These are phyloP conservation scores for Leccinum uliginosum DNA, from an alignment of 768 basidiomycete species.

Conservation along the genomic window DNA sequence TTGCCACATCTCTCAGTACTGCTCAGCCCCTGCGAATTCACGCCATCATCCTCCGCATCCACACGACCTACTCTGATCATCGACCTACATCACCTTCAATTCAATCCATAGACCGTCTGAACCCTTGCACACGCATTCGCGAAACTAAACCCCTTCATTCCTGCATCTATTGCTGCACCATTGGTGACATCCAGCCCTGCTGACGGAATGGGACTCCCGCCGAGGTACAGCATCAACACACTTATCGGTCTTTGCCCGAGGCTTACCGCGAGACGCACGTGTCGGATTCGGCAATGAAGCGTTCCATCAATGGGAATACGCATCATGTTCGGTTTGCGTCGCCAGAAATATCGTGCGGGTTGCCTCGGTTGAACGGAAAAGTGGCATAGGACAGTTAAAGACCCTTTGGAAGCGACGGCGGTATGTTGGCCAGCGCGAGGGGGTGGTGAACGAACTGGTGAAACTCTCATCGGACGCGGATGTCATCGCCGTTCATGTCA, in stretches of 20 bases:
- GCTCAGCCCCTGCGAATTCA: constrained; percentile 7
- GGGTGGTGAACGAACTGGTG: not conserved
- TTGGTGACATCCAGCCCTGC: constrained; percentile 4
- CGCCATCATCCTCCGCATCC: not conserved
- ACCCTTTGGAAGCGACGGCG: not conserved
- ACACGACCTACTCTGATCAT: not conserved
- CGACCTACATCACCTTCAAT: constrained; percentile 9
- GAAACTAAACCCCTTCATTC: constrained; percentile 12
- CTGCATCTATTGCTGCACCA: constrained; percentile 8
- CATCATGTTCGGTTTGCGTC: constrained; percentile 29
- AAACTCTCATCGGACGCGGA: constrained; percentile 3
- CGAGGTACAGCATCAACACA: constrained; percentile 16
- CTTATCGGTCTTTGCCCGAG: constrained; percentile 14
- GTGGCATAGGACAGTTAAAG: not conserved
- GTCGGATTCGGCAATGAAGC: constrained; percentile 12
- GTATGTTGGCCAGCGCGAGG: not conserved
- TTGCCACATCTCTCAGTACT: constrained; percentile 9
- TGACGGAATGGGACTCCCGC: constrained; percentile 19
- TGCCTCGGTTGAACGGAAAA: constrained; percentile 9
- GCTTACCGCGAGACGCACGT: not conserved
- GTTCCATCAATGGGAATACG: constrained; percentile 10
- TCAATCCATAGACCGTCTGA: constrained; percentile 23
- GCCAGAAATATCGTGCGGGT: constrained; percentile 23
- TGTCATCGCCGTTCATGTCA: constrained; percentile 20
- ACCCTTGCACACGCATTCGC: constrained; percentile 25